Evolutionary conservation across 306 rosid genomes (phyloP).

Genomic region (Fagus sylvatica): DNA sequence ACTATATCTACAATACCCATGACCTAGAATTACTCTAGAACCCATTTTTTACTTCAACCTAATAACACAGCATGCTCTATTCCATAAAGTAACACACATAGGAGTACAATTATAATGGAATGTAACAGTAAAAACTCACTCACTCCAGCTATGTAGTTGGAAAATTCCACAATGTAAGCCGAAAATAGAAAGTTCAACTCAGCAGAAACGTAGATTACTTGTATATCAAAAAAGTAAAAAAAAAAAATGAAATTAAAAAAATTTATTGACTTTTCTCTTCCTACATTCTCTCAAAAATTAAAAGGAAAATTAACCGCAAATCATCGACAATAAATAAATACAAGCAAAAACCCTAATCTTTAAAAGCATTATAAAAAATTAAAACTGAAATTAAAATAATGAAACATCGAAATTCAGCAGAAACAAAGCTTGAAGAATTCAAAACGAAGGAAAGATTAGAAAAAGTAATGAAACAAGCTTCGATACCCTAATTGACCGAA

Average conservation of each 20-base stretch:
- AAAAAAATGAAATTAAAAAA: neutral
- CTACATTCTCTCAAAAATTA: neutral
- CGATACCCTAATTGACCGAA: constrained; percentile 28
- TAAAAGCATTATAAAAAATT: neutral
- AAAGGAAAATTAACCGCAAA: neutral
- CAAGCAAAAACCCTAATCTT: neutral
- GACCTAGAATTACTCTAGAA: constrained; percentile 25
- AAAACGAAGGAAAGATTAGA: neutral
- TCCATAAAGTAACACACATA: constrained; percentile 6
- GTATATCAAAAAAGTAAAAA: constrained; percentile 7
- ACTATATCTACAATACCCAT: constrained; percentile 35
- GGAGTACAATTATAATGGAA: neutral
- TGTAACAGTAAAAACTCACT: neutral
- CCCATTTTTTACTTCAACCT: constrained; percentile 8
- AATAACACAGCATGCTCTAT: neutral
- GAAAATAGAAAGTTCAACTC: neutral
- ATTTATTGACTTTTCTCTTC: neutral
- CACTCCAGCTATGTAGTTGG: neutral
- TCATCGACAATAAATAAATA: neutral
- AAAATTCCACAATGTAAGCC: neutral
- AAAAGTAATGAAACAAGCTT: neutral
- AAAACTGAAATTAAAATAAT: neutral
- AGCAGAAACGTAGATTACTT: neutral
- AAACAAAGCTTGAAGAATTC: constrained; percentile 10
- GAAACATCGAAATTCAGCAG: constrained; percentile 12